These are phyloP conservation scores for Chytridiales sp. DNA, from an alignment of 371 early-diverging fungal species.

Conservation along the genomic window DNA sequence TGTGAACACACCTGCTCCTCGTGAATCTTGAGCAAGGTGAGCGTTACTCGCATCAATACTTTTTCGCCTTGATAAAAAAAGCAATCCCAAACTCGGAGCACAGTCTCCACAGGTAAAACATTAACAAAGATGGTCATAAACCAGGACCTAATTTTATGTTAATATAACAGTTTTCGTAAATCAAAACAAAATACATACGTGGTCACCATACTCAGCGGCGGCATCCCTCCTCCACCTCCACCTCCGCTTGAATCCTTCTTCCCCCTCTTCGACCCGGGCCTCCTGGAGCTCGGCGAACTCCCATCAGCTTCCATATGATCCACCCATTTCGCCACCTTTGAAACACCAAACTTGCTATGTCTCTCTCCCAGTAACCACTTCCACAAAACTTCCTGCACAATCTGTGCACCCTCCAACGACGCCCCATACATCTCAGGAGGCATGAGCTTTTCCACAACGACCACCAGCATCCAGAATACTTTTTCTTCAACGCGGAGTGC, in stretches of 20 bases:
- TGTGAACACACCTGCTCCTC: conserved; percentile 53
- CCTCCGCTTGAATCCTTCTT: conserved; percentile 32
- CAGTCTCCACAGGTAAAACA: conserved; percentile 72
- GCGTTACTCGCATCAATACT: conserved; percentile 72
- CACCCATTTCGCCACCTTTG: conserved; percentile 41
- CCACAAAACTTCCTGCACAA: conserved; percentile 74
- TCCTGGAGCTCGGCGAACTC: conserved; percentile 7
- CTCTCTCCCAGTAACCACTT: conserved; percentile 38
- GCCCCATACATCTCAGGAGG: conserved; percentile 78
- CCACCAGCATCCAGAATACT: conserved; percentile 80
- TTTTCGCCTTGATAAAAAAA: conserved; percentile 82
- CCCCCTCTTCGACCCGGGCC: background rate
- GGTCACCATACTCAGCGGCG: conserved; percentile 71
- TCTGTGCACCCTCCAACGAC: conserved; percentile 73
- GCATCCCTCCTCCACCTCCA: conserved; percentile 51
- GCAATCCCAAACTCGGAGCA: conserved; percentile 82
- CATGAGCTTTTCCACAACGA: conserved; percentile 68
- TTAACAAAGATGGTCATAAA: conserved; percentile 79
- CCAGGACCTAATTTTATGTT: conserved; percentile 50
- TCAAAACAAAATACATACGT: conserved; percentile 46
- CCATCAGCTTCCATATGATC: conserved; percentile 26
- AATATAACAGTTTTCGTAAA: background rate
- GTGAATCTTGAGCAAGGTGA: conserved; percentile 74
- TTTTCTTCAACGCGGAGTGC: conserved; percentile 58
- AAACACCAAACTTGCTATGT: conserved; percentile 43